A percentile compares a stretch with the other conserved stretches of the same genome.
These are phyloP conservation scores for Coemansia sp. DNA, from an alignment of 192 early-diverging fungal species.

Conservation along the genomic window DNA sequence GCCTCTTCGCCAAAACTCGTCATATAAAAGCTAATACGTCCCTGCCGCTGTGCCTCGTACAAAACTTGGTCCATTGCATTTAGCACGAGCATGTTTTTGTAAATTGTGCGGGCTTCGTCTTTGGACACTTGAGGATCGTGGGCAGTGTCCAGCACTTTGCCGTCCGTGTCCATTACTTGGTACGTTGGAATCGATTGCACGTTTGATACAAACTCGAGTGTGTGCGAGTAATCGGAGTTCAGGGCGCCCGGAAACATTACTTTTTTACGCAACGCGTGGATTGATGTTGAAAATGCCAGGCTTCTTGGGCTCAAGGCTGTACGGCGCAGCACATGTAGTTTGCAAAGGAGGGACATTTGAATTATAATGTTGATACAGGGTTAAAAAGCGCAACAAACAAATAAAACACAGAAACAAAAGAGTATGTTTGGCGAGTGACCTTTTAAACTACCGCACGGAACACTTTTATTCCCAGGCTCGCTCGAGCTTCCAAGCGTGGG, in stretches of 20 bases:
- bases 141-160: constrained; percentile 68
- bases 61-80: constrained; percentile 92
- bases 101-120: constrained; percentile 77
- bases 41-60: constrained; percentile 98
- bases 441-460: neutral
- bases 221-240: constrained; percentile 62
- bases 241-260: constrained; percentile 68
- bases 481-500: neutral
- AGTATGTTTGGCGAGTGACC: neutral
- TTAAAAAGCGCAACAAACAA: constrained; percentile 1
- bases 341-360: constrained; percentile 1
- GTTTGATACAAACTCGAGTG: constrained; percentile 63
- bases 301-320: neutral
- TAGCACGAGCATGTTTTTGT: constrained; percentile 87
- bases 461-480: neutral
- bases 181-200: constrained; percentile 83
- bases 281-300: constrained; percentile 21
- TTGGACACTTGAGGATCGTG: constrained; percentile 69
- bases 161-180: constrained; percentile 88
- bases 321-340: neutral
- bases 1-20: constrained; percentile 99
- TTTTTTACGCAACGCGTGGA: constrained; percentile 47
- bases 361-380: neutral
- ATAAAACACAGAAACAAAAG: neutral
- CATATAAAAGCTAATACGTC: constrained; percentile 98